Evolutionary conservation across 2,329 filamentous ascomycete genomes (phyloP).

Genomic region (Fusarium denticulatum): DNA sequence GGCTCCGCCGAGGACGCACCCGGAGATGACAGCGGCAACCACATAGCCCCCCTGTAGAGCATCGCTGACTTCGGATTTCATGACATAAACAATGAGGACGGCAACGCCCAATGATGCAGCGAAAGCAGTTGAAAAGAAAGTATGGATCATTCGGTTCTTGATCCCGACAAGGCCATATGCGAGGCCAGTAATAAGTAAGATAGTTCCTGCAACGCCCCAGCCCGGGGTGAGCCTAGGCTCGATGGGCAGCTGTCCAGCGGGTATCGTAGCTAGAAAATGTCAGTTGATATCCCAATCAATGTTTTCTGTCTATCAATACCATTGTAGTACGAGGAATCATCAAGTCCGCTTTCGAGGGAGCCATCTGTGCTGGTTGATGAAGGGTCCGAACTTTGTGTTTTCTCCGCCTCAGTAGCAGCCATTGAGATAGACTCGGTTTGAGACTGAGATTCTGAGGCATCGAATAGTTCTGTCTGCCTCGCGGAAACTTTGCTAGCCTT

Average conservation of each 20-base stretch:
- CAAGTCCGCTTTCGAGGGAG: slow-evolving; percentile 31
- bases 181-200: slow-evolving; percentile 78
- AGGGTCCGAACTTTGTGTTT: slow-evolving; percentile 15
- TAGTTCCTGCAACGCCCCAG: slow-evolving; percentile 78
- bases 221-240: slow-evolving; percentile 81
- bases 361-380: slow-evolving; percentile 35
- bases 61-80: slow-evolving; percentile 78
- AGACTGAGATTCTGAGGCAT: slow-evolving; percentile 1
- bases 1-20: slow-evolving; percentile 76
- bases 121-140: slow-evolving; percentile 82
- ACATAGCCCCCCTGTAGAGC: slow-evolving; percentile 88
- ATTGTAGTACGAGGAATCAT: slow-evolving; percentile 49
- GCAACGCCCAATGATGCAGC: slow-evolving; percentile 77
- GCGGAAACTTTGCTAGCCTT: slow-evolving; percentile 23
- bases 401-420: slow-evolving; percentile 26
- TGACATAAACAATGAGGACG: slow-evolving; percentile 88
- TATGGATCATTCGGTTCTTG: slow-evolving; percentile 81
- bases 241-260: slow-evolving; percentile 71
- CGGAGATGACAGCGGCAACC: slow-evolving; percentile 78
- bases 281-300: neutral
- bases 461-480: slow-evolving; percentile 21
- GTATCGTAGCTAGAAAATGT: slow-evolving; percentile 54
- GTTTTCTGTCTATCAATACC: slow-evolving; percentile 39
- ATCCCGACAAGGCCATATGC: slow-evolving; percentile 81
- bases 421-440: slow-evolving; percentile 17